Evolutionary conservation across 2,329 filamentous ascomycete species (phyloP).

Genomic region (Beauveria sp.): DNA sequence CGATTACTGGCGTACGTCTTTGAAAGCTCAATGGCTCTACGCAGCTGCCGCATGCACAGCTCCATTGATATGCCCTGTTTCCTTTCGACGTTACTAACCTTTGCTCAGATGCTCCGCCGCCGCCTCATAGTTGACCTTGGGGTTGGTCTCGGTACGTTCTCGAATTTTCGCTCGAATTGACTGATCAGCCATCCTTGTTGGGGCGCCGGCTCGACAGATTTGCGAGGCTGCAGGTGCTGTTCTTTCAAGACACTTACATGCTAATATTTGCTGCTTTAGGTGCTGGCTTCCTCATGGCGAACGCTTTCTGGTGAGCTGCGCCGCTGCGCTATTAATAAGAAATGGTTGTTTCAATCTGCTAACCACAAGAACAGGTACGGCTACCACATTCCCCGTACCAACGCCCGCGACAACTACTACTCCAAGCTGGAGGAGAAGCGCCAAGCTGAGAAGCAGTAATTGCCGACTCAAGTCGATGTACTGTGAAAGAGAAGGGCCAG

Average conservation of each 20-base stretch:
- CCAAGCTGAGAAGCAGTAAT: conserved; percentile 28
- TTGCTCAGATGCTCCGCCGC: conserved; percentile 50
- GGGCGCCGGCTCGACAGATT: not conserved
- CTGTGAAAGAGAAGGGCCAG: not conserved
- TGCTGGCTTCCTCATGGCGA: conserved; percentile 47
- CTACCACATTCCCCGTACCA: conserved; percentile 53
- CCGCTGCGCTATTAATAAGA: not conserved
- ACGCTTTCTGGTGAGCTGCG: conserved; percentile 46
- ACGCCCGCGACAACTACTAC: conserved; percentile 52
- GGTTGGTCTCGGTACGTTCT: conserved; percentile 47
- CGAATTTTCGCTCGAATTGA: not conserved
- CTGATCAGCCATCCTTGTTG: not conserved
- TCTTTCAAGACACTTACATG: not conserved
- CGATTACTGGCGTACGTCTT: conserved; percentile 52
- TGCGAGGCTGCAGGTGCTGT: not conserved
- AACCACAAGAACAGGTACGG: conserved; percentile 42
- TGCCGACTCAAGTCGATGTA: not conserved
- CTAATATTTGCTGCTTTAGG: conserved; percentile 27
- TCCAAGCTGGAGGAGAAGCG: conserved; percentile 50
- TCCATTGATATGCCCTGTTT: conserved; percentile 2
- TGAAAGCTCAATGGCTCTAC: conserved; percentile 24
- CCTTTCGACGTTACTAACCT: conserved; percentile 23
- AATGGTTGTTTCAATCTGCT: not conserved
- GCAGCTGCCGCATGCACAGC: not conserved
- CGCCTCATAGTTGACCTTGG: conserved; percentile 49